These are phyloP conservation scores for Suillus subaureus DNA, from an alignment of 768 basidiomycete genomes.

Conservation along the genomic window DNA sequence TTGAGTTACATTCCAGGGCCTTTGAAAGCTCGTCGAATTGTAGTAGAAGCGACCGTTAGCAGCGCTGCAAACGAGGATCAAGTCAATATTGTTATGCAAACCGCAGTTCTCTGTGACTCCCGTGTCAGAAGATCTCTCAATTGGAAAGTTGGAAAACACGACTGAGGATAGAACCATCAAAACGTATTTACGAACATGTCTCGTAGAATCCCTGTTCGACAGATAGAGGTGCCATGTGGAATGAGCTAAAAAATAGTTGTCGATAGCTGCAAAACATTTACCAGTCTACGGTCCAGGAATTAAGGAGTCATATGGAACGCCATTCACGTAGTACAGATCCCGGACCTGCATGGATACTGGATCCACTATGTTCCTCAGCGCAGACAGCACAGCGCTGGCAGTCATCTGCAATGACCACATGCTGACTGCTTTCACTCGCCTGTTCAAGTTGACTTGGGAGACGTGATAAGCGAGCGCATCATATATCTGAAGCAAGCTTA, in stretches of 20 bases:
- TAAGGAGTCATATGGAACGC: constrained; percentile 33
- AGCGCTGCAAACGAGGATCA: neutral
- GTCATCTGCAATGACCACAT: constrained; percentile 96
- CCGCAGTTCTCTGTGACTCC: neutral
- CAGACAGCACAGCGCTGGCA: constrained; percentile 80
- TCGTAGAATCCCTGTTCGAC: neutral
- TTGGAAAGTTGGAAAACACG: neutral
- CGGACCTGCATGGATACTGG: constrained; percentile 45
- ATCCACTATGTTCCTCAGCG: constrained; percentile 76
- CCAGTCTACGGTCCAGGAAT: constrained; percentile 19
- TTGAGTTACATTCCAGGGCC: neutral
- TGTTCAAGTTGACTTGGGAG: constrained; percentile 84
- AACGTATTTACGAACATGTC: neutral
- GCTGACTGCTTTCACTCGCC: constrained; percentile 87
- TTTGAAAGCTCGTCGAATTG: neutral
- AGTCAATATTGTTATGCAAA: neutral
- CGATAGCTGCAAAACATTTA: neutral
- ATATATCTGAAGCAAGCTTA: constrained; percentile 58
- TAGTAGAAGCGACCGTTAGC: neutral
- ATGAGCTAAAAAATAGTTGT: neutral
- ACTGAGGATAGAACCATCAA: neutral
- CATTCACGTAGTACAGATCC: constrained; percentile 34
- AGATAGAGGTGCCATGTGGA: neutral
- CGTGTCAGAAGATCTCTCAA: neutral
- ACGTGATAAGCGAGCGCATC: constrained; percentile 96